These are phyloP conservation scores for Colletotrichum lentis DNA, from an alignment of 2,329 filamentous ascomycete genomes.

Conservation along the genomic window DNA sequence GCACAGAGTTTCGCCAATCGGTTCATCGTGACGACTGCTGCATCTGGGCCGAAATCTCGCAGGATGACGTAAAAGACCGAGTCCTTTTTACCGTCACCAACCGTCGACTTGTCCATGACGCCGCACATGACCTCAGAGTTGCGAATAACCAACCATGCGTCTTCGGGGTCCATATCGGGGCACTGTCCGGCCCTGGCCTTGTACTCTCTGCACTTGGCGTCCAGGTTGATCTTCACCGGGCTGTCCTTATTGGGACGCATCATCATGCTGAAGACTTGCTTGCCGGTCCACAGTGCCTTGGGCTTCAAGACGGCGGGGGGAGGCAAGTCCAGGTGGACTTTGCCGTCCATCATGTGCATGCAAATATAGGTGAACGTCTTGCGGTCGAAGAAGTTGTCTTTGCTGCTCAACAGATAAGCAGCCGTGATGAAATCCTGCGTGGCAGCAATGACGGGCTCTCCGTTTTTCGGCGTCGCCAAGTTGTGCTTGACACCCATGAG, in stretches of 20 bases:
- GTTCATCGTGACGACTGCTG: constrained; percentile 92
- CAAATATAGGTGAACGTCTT: constrained; percentile 89
- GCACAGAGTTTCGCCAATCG: constrained; percentile 90
- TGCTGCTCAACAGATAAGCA: constrained; percentile 87
- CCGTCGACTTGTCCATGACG: constrained; percentile 95
- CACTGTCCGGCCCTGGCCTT: constrained; percentile 64
- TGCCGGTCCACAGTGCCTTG: constrained; percentile 90
- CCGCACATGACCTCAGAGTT: constrained; percentile 99
- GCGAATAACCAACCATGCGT: constrained; percentile 89
- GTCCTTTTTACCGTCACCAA: constrained; percentile 97
- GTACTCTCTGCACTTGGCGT: constrained; percentile 89
- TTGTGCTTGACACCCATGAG: constrained; percentile 99
- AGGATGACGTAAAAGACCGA: constrained; percentile 97
- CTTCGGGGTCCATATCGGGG: constrained; percentile 82
- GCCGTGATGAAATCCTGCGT: constrained; percentile 99
- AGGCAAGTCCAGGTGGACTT: constrained; percentile 81
- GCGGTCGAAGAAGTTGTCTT: constrained; percentile 91
- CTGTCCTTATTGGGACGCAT: constrained; percentile 89
- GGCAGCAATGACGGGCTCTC: constrained; percentile 97
- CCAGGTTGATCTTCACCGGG: constrained; percentile 86
- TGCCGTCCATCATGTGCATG: constrained; percentile 89
- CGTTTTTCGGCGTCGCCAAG: constrained; percentile 93
- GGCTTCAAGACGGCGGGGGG: constrained; percentile 88
- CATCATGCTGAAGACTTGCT: constrained; percentile 92
- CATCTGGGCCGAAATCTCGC: constrained; percentile 90